A percentile compares a stretch with the other conserved stretches of the same genome.
Conservation (phyloP, 1,284 basidiomycete genomes). For the Ceratobasidium theobromae region DNA sequence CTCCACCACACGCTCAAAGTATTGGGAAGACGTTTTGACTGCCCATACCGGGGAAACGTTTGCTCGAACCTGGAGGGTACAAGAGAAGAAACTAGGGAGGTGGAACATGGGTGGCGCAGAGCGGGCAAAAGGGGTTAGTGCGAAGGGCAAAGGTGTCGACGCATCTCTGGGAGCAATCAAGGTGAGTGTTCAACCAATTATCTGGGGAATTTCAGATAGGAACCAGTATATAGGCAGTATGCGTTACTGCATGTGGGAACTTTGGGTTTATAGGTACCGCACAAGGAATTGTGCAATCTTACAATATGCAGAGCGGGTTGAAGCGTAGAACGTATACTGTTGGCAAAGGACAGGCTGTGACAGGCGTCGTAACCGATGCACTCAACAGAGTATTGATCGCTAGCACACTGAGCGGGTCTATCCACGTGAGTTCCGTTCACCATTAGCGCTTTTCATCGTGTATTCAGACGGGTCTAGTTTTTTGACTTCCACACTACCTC, state of each 20-base stretch:
- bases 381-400: conserved; percentile 82
- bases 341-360: conserved; percentile 61
- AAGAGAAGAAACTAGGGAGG: conserved; percentile 79
- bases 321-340: conserved; percentile 76
- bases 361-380: conserved; percentile 83
- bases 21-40: conserved; percentile 97
- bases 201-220: neutral
- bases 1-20: conserved; percentile 81
- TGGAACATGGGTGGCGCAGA: conserved; percentile 46
- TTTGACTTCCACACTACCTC: conserved; percentile 92
- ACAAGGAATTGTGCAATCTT: conserved; percentile 78
- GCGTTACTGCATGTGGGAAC: conserved; percentile 94
- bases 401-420: conserved; percentile 82
- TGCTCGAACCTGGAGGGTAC: conserved; percentile 84
- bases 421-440: conserved; percentile 63
- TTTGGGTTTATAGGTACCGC: conserved; percentile 87
- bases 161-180: conserved; percentile 59
- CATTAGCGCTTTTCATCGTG: neutral
- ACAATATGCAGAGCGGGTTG: conserved; percentile 96
- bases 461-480: conserved; percentile 60
- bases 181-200: conserved; percentile 44
- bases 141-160: conserved; percentile 36
- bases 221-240: conserved; percentile 63
- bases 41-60: conserved; percentile 79
- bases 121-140: conserved; percentile 28